Conservation (phyloP, 2,329 filamentous ascomycete genomes). For the Cladosporium cucumerinum region DNA sequence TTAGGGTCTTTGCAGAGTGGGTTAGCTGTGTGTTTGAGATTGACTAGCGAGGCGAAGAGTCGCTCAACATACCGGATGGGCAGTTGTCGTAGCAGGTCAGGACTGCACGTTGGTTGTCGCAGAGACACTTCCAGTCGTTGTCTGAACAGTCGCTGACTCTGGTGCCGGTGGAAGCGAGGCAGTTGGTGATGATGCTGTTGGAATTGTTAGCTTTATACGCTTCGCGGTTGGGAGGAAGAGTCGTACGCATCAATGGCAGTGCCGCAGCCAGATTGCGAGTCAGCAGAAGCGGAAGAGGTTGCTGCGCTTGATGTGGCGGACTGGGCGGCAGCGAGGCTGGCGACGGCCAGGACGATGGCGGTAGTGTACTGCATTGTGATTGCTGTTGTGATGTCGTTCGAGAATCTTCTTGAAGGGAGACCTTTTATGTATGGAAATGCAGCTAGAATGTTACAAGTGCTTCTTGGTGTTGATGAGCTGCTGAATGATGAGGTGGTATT, state of each 20-base stretch:
- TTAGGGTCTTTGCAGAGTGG: conserved; percentile 35
- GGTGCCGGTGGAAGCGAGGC: conserved; percentile 40
- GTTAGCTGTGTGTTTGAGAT: not conserved
- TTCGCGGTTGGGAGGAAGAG: not conserved
- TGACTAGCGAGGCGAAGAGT: no score
- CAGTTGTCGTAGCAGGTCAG: conserved; percentile 61
- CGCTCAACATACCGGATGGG: conserved; percentile 37
- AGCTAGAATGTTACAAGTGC: not conserved
- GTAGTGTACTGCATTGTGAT: conserved; percentile 18
- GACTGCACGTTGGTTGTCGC: conserved; percentile 48
- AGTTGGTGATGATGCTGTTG: conserved; percentile 51
- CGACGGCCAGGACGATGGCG: conserved; percentile 34
- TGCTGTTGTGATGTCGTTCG: not conserved
- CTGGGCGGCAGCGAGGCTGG: conserved; percentile 42
- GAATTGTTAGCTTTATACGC: conserved; percentile 7
- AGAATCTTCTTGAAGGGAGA: not conserved
- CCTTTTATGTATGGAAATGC: not conserved
- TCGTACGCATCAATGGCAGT: conserved; percentile 39
- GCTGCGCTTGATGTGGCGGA: conserved; percentile 32
- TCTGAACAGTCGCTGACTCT: conserved; percentile 43
- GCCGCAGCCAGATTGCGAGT: conserved; percentile 31
- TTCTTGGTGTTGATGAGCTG: not conserved
- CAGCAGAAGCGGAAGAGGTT: conserved; percentile 32
- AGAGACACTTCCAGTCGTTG: conserved; percentile 57
- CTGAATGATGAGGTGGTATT: not conserved